Percentiles rank a stretch among this genome's conserved stretches.
Conservation (phyloP, 2,329 filamentous ascomycete species). For the Geosmithia putterillii region DNA sequence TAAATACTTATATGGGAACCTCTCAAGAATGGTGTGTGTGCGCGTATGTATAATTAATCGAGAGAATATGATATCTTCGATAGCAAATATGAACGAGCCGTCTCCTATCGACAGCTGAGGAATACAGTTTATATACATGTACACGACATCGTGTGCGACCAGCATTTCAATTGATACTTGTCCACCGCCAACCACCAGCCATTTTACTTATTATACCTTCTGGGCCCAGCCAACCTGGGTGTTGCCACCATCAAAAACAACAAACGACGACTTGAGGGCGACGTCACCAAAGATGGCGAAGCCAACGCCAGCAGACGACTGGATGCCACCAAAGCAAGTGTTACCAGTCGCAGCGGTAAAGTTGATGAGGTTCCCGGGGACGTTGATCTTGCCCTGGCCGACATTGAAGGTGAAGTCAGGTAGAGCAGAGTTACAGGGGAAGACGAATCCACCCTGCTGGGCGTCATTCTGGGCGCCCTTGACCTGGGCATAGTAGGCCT, state of each 20-base stretch:
- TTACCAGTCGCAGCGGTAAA: conserved; percentile 14
- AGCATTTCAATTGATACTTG: too few relatives aligned
- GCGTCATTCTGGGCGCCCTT: conserved; percentile 31
- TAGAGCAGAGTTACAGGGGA: conserved; percentile 41
- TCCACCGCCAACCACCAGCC: too few relatives aligned
- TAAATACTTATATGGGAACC: too few relatives aligned
- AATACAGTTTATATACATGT: too few relatives aligned
- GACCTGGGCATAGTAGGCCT: conserved; percentile 48
- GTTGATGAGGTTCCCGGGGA: conserved; percentile 24
- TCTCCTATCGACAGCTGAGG: too few relatives aligned
- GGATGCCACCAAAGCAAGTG: conserved; percentile 22
- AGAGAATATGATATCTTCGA: too few relatives aligned
- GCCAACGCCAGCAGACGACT: conserved; percentile 21
- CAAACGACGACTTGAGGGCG: conserved; percentile 29
- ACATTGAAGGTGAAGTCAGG: conserved; percentile 25
- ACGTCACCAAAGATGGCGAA: conserved; percentile 27
- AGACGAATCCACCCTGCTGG: conserved; percentile 40
- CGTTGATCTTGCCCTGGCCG: conserved; percentile 16
- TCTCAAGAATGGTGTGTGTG: too few relatives aligned
- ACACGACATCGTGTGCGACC: too few relatives aligned
- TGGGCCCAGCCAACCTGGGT: conserved; percentile 24
- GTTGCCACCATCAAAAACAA: conserved; percentile 24
- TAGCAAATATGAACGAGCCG: too few relatives aligned
- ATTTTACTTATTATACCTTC: conserved; percentile 11
- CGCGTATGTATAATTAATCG: too few relatives aligned